phyloP scores from a whole-genome alignment of 257 asterid genomes.

The Jacaranda mimosifolia region DNA sequence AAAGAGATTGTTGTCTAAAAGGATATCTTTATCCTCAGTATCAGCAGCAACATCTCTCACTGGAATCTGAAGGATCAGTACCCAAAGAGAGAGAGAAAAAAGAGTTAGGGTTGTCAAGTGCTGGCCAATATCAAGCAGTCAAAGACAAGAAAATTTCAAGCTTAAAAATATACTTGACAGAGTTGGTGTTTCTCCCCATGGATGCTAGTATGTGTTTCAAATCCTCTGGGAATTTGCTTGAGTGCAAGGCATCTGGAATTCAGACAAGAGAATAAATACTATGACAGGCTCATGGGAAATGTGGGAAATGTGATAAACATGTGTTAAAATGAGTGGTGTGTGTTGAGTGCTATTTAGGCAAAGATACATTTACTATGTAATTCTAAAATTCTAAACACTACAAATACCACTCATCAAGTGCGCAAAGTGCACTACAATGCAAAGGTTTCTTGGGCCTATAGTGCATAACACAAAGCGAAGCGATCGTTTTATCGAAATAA shows the following conservation, averaged over 20 bases:
- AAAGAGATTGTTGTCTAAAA: constrained; percentile 56
- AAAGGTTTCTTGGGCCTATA: too few relatives aligned
- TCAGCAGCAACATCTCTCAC: constrained; percentile 49
- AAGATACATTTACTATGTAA: too few relatives aligned
- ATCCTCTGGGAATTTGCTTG: constrained; percentile 40
- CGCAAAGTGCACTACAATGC: too few relatives aligned
- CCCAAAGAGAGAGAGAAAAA: constrained; percentile 5
- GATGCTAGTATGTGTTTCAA: constrained; percentile 49
- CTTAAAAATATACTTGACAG: constrained; percentile 47
- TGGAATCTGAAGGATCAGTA: constrained; percentile 41
- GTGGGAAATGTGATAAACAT: not conserved
- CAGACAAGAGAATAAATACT: constrained; percentile 16
- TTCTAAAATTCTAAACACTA: too few relatives aligned
- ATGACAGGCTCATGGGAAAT: not conserved
- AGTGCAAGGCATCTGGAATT: constrained; percentile 56
- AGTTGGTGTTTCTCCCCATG: constrained; percentile 66
- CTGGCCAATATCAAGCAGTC: constrained; percentile 12
- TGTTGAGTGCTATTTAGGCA: too few relatives aligned
- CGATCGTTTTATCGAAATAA: too few relatives aligned
- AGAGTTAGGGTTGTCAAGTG: not conserved
- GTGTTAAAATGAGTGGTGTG: too few relatives aligned
- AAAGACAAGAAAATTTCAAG: constrained; percentile 14
- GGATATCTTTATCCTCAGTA: constrained; percentile 57
- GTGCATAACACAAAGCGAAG: too few relatives aligned
- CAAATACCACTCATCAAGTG: too few relatives aligned